These are phyloP conservation scores for Pilasporangium apinafurcum DNA, from an alignment of 352 stramenopile species.

Conservation along the genomic window DNA sequence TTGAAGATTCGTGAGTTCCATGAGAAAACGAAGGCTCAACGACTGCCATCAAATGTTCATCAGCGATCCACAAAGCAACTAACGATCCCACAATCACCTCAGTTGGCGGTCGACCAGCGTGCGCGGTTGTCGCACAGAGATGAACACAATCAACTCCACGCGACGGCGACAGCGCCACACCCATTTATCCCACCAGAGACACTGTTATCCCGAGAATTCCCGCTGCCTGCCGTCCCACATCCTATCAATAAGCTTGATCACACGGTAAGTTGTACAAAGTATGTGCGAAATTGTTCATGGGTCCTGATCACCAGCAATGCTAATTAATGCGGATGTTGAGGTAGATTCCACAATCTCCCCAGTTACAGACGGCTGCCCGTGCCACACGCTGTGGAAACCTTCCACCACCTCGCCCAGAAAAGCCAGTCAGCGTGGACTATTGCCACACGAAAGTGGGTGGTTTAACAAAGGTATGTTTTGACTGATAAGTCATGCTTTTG, in stretches of 20 bases:
- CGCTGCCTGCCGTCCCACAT: neutral
- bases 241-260: neutral
- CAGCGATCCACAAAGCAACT: constrained; percentile 77
- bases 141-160: constrained; percentile 9
- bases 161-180: constrained; percentile 3
- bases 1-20: constrained; percentile 78
- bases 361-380: constrained; percentile 34
- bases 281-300: too few species aligned
- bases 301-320: too few species aligned
- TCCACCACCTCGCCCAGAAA: constrained; percentile 18
- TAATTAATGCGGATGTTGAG: too few species aligned
- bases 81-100: constrained; percentile 66
- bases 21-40: constrained; percentile 61
- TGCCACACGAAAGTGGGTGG: constrained; percentile 18
- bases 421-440: constrained; percentile 11
- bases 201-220: constrained; percentile 8
- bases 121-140: constrained; percentile 20
- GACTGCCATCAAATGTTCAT: constrained; percentile 56
- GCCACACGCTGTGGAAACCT: constrained; percentile 18
- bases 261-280: constrained; percentile 8
- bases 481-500: constrained; percentile 1
- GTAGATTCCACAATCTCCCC: constrained; percentile 13
- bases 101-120: constrained; percentile 54
- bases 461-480: constrained; percentile 27
- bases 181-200: constrained; percentile 8